Base-by-base conservation (phyloP, 495 filamentous ascomycete genomes). In the Hapsidospora chrysogenum region DNA sequence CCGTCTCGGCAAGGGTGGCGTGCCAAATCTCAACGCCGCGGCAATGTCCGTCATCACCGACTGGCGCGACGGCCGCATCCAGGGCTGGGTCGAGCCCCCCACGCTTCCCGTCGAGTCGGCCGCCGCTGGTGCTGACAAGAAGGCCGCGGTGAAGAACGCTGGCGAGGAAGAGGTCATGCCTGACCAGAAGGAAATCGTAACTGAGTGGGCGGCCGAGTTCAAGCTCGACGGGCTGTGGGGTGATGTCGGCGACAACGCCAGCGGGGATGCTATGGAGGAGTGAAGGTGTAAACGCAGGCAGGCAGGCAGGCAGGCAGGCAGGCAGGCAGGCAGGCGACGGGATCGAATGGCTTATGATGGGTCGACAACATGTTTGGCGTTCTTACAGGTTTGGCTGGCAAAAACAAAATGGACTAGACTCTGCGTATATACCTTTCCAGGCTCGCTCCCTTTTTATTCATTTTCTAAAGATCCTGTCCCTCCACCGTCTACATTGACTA, bases 181-280 rank as follows among this genome's bases (percentile, higher is more conserved):
- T n/a, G 84, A 87, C 48, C 76, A 76, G 49, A 85, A 85, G 55
- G 70, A 78, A 56, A 79, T 97, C 44, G 89, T 96, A 13, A 80
- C 74, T 14, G 76, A 89, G 54, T 95, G 89, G 92, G 83, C 86
- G 3, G 71, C 78, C 53, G 92, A 96, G 58, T 96, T 97, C 56
- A 85, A 86, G 63, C 66, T 97, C 22, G 89, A 95, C 47, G 89
- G 85, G 0, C 52, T 97, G n/a, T 92, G 81, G 79, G 82, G 79
- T 1, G 72, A 80, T 39, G 56, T 51, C 19, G 49, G 21, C 13
- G 41, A 38, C 17, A 29, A 46, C 9, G 22, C 20, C 10, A 14
- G 6, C 17, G 54, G 29, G 3, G 51, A 47, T 27, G 48, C 33
- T 18, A 53, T 53, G 49, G 36, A 51, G 39, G 49, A 58, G 33